Percentiles rank a stretch among this genome's conserved stretches.
Evolutionary conservation across 805 yeast genomes (phyloP).

Genomic region (Metschnikowia peoriensis): DNA sequence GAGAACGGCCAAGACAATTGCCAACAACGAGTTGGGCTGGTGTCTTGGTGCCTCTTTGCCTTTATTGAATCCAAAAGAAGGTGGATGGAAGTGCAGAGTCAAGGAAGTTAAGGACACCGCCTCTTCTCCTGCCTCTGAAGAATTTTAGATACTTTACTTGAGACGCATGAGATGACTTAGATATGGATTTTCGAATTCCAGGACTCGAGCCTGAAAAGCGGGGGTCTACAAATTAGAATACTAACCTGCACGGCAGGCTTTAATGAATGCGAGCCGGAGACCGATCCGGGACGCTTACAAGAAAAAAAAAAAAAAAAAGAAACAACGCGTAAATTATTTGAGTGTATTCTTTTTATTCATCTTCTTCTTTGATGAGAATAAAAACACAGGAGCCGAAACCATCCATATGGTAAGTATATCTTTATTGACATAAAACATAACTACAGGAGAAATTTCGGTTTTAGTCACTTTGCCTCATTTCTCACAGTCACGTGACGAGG

Average conservation of each 20-base stretch:
- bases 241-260: conserved; percentile 1
- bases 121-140: not conserved
- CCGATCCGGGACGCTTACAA: not conserved
- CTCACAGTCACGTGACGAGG: not conserved
- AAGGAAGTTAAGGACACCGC: conserved; percentile 12
- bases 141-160: not conserved
- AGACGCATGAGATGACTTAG: not conserved
- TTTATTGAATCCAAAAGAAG: conserved; percentile 57
- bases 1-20: conserved; percentile 87
- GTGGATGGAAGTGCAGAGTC: conserved; percentile 70
- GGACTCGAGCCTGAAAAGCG: not conserved
- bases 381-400: too few relatives aligned
- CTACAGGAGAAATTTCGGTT: too few relatives aligned
- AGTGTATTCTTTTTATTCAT: too few relatives aligned
- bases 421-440: not conserved
- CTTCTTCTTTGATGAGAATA: too few relatives aligned
- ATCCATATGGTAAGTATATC: too few relatives aligned
- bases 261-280: conserved; percentile 5
- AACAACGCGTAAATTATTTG: too few relatives aligned
- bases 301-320: not conserved
- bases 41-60: conserved; percentile 98
- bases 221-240: not conserved
- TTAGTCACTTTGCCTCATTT: too few relatives aligned
- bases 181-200: not conserved
- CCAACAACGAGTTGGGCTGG: conserved; percentile 94